Conservation (phyloP, 108 stramenopile species). For the Licmophora abbreviata region DNA sequence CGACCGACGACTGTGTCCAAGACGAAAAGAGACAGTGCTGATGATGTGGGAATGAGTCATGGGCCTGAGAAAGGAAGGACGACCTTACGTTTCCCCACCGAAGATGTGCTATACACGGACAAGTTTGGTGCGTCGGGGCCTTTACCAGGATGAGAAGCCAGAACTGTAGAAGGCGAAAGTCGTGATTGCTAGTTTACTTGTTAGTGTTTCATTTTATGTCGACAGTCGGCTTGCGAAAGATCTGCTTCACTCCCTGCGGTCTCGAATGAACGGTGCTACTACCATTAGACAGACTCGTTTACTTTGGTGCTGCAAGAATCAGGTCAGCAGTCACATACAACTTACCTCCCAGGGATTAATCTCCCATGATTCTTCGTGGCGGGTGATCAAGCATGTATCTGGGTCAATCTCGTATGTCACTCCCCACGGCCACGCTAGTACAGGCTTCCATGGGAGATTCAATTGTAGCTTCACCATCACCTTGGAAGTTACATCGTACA, state of each 20-base stretch:
- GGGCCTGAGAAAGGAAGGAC: conserved; percentile 12
- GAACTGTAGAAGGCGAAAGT: too few relatives aligned
- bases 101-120: conserved; percentile 50
- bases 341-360: conserved; percentile 65
- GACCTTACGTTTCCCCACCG: conserved; percentile 39
- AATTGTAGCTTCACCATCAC: conserved; percentile 85
- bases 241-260: conserved; percentile 63
- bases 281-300: too few relatives aligned
- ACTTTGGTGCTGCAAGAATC: too few relatives aligned
- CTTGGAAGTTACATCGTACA: conserved; percentile 15
- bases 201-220: conserved; percentile 17
- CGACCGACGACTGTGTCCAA: conserved; percentile 8
- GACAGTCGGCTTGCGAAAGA: conserved; percentile 65
- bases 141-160: too few relatives aligned
- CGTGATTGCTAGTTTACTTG: too few relatives aligned
- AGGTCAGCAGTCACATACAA: neutral
- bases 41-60: conserved; percentile 64
- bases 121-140: conserved; percentile 18
- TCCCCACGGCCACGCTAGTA: conserved; percentile 85
- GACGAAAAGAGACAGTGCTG: conserved; percentile 14
- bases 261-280: too few relatives aligned
- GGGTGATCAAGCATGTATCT: conserved; percentile 48
- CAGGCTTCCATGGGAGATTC: conserved; percentile 87
- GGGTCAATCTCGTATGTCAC: conserved; percentile 70
- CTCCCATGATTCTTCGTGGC: conserved; percentile 76